These are phyloP conservation scores for Debaryomyces maramus DNA, from an alignment of 805 yeast genomes.

Conservation along the genomic window DNA sequence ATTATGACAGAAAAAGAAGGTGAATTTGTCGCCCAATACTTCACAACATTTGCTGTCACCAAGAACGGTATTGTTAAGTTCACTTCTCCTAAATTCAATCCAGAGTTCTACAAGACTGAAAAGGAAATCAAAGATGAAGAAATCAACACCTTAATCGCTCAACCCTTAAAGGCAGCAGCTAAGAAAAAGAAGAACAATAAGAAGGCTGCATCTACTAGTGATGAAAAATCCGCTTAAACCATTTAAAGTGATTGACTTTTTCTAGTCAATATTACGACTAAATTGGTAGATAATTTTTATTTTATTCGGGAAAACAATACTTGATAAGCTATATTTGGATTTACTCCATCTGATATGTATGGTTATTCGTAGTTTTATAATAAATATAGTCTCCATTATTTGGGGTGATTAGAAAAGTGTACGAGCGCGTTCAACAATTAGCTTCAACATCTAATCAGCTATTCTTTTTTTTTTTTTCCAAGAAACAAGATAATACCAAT, in stretches of 20 bases:
- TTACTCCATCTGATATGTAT: background rate
- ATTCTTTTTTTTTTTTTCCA: too few species aligned
- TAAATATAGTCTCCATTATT: too few species aligned
- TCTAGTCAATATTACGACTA: too few species aligned
- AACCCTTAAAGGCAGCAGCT: slow-evolving; percentile 51
- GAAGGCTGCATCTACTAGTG: slow-evolving; percentile 21
- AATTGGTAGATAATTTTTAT: too few species aligned
- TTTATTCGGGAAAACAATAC: too few species aligned
- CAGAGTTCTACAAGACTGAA: slow-evolving; percentile 51
- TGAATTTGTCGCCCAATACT: slow-evolving; percentile 66
- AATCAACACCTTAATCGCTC: slow-evolving; percentile 44
- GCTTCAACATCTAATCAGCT: background rate
- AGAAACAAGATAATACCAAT: too few species aligned
- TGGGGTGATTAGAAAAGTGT: background rate
- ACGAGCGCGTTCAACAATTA: slow-evolving; percentile 1
- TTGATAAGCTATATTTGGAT: too few species aligned
- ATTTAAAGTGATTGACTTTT: too few species aligned
- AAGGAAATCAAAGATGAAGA: slow-evolving; percentile 55
- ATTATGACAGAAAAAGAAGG: slow-evolving; percentile 66
- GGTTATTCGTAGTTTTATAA: too few species aligned
- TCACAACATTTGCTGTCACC: slow-evolving; percentile 74
- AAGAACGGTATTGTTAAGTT: slow-evolving; percentile 68
- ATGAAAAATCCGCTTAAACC: slow-evolving; percentile 1
- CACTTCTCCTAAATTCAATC: slow-evolving; percentile 55
- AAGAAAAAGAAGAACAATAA: slow-evolving; percentile 44